phyloP scores from a whole-genome alignment of 148 eudicot species.

The Dysphania ambrosioides region DNA sequence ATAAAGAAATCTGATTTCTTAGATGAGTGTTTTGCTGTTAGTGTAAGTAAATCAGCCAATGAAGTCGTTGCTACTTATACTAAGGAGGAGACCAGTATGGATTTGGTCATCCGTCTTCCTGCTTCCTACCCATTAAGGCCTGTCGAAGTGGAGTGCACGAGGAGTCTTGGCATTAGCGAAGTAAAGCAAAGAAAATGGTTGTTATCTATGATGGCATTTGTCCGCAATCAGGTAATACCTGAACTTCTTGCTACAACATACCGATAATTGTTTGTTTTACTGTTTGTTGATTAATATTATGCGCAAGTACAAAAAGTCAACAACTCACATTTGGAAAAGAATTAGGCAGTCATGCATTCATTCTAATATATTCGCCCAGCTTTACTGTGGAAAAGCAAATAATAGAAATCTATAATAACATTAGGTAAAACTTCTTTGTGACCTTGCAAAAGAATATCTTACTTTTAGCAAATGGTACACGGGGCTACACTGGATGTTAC shows the following conservation, averaged over 20 bases:
- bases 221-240: constrained; percentile 78
- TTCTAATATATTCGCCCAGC: neutral
- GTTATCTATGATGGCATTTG: constrained; percentile 78
- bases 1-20: constrained; percentile 75
- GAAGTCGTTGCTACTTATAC: constrained; percentile 98
- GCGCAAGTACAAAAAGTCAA: neutral
- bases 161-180: constrained; percentile 93
- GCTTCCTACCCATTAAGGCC: constrained; percentile 80
- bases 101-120: constrained; percentile 92
- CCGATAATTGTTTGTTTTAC: neutral
- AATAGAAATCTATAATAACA: too few species aligned
- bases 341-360: neutral
- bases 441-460: neutral
- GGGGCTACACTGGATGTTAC: neutral
- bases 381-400: neutral
- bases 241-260: neutral
- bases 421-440: neutral
- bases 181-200: constrained; percentile 94
- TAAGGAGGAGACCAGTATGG: constrained; percentile 95
- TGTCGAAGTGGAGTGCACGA: constrained; percentile 81
- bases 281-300: neutral
- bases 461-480: neutral
- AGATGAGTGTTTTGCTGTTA: constrained; percentile 85
- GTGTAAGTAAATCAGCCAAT: constrained; percentile 91
- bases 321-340: neutral